Percentiles rank a stretch among this genome's conserved stretches.
Evolutionary conservation across 495 filamentous ascomycete species (phyloP).

Genomic region (Penicillium antarcticum): DNA sequence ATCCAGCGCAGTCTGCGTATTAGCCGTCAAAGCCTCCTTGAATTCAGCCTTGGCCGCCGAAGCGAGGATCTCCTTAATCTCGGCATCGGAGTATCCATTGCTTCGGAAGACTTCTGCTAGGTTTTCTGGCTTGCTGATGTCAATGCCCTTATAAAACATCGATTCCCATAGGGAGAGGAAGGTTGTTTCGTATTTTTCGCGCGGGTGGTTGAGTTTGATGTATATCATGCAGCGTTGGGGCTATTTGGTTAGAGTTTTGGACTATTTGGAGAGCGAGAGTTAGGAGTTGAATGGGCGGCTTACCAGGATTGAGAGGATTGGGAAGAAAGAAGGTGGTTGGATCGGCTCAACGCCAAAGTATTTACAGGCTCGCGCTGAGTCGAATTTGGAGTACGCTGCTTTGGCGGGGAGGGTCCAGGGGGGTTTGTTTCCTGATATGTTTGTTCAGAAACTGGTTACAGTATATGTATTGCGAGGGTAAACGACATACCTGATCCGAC

Average conservation of each 20-base stretch:
- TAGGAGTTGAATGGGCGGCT: background rate
- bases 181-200: slow-evolving; percentile 35
- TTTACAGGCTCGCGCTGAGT: slow-evolving; percentile 50
- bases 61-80: slow-evolving; percentile 50
- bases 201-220: slow-evolving; percentile 53
- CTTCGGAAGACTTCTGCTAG: slow-evolving; percentile 31
- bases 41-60: slow-evolving; percentile 45
- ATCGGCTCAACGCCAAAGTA: slow-evolving; percentile 49
- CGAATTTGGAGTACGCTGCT: slow-evolving; percentile 52
- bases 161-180: slow-evolving; percentile 44
- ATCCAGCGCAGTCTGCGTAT: slow-evolving; percentile 56
- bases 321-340: slow-evolving; percentile 48
- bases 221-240: slow-evolving; percentile 63
- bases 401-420: slow-evolving; percentile 70
- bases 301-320: slow-evolving; percentile 47
- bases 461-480: background rate
- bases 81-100: slow-evolving; percentile 30
- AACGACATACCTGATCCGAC: slow-evolving; percentile 50
- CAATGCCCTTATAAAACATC: slow-evolving; percentile 44
- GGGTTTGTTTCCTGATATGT: slow-evolving; percentile 72
- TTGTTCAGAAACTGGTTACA: background rate
- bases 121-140: slow-evolving; percentile 47
- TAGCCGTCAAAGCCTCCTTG: slow-evolving; percentile 56
- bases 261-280: background rate
- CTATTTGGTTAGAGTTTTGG: slow-evolving; percentile 20